Base-by-base conservation (phyloP, 495 filamentous ascomycete genomes). In the Geoglossum glabrum region DNA sequence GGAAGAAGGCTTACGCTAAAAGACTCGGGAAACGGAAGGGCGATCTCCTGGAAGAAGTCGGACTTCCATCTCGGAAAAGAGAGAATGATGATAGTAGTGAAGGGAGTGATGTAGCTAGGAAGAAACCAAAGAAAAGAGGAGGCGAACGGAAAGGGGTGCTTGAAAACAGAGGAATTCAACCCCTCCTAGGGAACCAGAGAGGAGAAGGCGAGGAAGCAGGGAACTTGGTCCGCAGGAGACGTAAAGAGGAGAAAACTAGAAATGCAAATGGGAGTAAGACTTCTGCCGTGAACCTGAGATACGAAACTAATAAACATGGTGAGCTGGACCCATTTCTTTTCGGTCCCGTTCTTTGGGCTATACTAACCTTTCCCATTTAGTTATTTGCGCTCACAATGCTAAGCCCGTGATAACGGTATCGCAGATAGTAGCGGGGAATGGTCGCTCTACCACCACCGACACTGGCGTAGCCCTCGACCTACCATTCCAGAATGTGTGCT, bases 401-500 rank as follows among this genome's bases (percentile, higher is more conserved):
- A 65, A 69, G 19, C 65, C 66, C 3, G 46, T 73, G 21, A 73
- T 67, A 4, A 60, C 71, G 5, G 60, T 86, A 26, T 62, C 63
- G 0, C 70, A 76, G 8, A 80, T 85, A 27, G 58, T 82, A 1
- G 63, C 74, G 5, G 36, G 30, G 15, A 15, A 3, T 11, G 27
- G 38, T 66, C 69, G 0, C 40, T 62, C 1, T 64, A 68, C 26
- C 64, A 71, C 61, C 57, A 72, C 62, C 59, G 74, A 61, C 1
- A 68, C 71, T 13, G 75, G 74, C 1, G 64, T 70, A 21, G 66
- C 61, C 40, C 80, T 69, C 59, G 62, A 61, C 54, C 74, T 76
- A 55, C 81, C 87, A 0, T 95, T 94, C 63, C 75, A 82, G 45
- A 87, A 87, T 64, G 66, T 77, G 55, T 85, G 84, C 56, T 93